Evolutionary conservation across 495 filamentous ascomycete species (phyloP).

Genomic region (Schizothecium vesticola): DNA sequence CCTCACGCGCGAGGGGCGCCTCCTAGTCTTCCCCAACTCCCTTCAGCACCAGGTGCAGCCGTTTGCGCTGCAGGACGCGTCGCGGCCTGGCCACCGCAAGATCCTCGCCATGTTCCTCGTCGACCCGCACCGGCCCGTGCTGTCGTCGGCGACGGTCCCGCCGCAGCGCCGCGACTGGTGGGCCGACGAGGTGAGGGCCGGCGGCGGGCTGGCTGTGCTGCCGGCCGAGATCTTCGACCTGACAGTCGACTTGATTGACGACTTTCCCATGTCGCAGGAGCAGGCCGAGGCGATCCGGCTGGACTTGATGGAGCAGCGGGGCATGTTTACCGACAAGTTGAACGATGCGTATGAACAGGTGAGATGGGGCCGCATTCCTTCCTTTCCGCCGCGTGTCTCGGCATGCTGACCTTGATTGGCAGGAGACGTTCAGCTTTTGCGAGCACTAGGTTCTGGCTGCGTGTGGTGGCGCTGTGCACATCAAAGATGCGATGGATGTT

Average conservation of each 20-base stretch:
- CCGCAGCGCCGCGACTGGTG: conserved; percentile 47
- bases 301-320: conserved; percentile 20
- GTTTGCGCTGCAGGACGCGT: conserved; percentile 44
- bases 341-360: not conserved
- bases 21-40: conserved; percentile 39
- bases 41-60: conserved; percentile 48
- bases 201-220: conserved; percentile 7
- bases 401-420: not conserved
- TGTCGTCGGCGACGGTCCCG: conserved; percentile 51
- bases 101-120: conserved; percentile 56
- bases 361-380: not conserved
- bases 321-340: not conserved
- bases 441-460: conserved; percentile 1
- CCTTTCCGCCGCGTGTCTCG: not conserved
- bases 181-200: conserved; percentile 24
- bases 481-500: too few species aligned
- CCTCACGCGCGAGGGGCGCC: conserved; percentile 27
- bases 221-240: conserved; percentile 24
- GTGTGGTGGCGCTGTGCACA: too few species aligned
- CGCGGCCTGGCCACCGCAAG: conserved; percentile 49
- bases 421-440: conserved; percentile 9
- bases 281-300: conserved; percentile 14
- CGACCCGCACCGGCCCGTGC: conserved; percentile 46
- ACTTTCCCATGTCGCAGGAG: conserved; percentile 22
- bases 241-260: conserved; percentile 17